A percentile compares a stretch with the other conserved stretches of the same genome.
These are phyloP conservation scores for Rhizodiscina lignyota DNA, from an alignment of 495 filamentous ascomycete genomes.

Conservation along the genomic window DNA sequence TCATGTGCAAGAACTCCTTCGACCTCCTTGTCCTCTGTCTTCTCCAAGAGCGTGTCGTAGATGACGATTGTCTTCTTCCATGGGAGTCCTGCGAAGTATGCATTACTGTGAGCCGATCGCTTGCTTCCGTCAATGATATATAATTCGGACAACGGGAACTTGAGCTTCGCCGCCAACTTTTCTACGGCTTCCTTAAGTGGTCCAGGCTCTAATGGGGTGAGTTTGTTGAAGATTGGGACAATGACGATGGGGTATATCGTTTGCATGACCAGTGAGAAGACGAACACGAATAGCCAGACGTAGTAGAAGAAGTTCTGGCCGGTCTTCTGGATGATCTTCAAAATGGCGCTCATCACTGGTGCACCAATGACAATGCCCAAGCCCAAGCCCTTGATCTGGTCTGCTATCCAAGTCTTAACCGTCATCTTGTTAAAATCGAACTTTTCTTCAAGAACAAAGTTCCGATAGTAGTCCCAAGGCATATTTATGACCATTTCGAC, in stretches of 20 bases:
- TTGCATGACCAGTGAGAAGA: constrained; percentile 80
- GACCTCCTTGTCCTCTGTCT: constrained; percentile 79
- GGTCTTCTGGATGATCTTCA: constrained; percentile 81
- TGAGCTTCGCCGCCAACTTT: constrained; percentile 60
- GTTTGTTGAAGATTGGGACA: constrained; percentile 93
- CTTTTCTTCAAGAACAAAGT: constrained; percentile 88
- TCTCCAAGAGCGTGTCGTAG: constrained; percentile 93
- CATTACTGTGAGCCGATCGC: constrained; percentile 91
- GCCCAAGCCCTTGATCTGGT: constrained; percentile 81
- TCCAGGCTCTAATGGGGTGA: constrained; percentile 79
- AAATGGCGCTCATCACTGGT: constrained; percentile 77
- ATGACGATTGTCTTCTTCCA: constrained; percentile 99
- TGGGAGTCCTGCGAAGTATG: constrained; percentile 93
- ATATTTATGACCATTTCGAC: constrained; percentile 61
- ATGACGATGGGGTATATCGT: constrained; percentile 93
- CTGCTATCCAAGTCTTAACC: constrained; percentile 68
- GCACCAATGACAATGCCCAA: constrained; percentile 62
- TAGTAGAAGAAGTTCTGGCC: constrained; percentile 93
- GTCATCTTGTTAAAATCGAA: constrained; percentile 99
- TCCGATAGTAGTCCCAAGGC: constrained; percentile 77
- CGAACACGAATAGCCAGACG: constrained; percentile 81
- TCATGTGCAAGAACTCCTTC: constrained; percentile 91
- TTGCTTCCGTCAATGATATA: constrained; percentile 97
- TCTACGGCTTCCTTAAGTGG: constrained; percentile 78
- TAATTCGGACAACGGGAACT: constrained; percentile 81